Conservation (phyloP, 257 asterid genomes). For the Solanum acaule region DNA sequence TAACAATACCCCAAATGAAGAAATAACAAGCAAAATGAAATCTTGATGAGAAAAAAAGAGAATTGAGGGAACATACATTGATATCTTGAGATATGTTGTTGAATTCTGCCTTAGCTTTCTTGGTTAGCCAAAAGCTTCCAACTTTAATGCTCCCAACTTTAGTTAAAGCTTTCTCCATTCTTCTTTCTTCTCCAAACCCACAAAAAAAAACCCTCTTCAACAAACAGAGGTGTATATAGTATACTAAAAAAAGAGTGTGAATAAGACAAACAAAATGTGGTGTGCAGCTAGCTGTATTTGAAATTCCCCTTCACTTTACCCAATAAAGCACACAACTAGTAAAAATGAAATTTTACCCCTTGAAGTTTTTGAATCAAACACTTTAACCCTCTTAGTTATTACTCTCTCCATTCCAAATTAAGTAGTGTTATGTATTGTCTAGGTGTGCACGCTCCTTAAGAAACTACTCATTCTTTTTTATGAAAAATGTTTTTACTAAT, state of each 20-base stretch:
- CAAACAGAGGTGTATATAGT: background rate
- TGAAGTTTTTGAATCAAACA: background rate
- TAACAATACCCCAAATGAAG: background rate
- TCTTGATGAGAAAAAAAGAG: background rate
- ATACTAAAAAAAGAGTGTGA: background rate
- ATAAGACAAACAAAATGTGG: background rate
- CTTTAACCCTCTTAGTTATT: background rate
- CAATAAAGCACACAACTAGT: background rate
- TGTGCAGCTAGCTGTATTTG: conserved; percentile 11
- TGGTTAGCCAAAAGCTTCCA: conserved; percentile 67
- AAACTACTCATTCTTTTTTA: no score
- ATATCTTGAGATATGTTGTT: conserved; percentile 50
- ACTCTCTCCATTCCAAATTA: background rate
- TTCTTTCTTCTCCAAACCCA: background rate
- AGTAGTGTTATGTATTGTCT: background rate
- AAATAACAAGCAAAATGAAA: background rate
- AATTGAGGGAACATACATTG: conserved; percentile 21
- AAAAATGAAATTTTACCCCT: background rate
- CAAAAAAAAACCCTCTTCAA: background rate
- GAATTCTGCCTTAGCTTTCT: conserved; percentile 69
- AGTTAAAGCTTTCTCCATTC: conserved; percentile 58
- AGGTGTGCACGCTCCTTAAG: no score
- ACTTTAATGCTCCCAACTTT: conserved; percentile 61
- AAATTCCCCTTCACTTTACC: background rate
- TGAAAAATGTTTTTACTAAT: no score